These are phyloP conservation scores for Sparassis latifolia DNA, from an alignment of 1,284 basidiomycete genomes.

Conservation along the genomic window DNA sequence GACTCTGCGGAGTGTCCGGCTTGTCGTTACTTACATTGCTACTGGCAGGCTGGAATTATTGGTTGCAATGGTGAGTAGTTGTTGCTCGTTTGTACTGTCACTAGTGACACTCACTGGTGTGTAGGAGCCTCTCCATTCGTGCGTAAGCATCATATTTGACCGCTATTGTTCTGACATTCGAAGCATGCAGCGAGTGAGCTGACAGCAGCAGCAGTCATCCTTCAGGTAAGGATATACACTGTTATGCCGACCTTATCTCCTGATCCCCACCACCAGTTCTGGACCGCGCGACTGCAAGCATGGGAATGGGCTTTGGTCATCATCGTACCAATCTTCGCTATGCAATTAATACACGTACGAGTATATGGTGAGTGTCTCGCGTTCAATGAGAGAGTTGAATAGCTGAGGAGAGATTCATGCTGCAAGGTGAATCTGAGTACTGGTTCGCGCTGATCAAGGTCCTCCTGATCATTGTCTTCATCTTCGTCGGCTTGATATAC, in stretches of 20 bases:
- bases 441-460: conserved; percentile 29
- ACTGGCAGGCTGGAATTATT: conserved; percentile 43
- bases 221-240: conserved; percentile 27
- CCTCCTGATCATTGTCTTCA: conserved; percentile 25
- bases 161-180: neutral
- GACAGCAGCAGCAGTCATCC: conserved; percentile 35
- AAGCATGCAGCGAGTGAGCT: conserved; percentile 33
- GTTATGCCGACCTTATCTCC: no score
- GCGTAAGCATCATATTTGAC: conserved; percentile 9
- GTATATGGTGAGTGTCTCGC: conserved; percentile 36
- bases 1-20: no score
- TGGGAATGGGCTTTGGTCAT: conserved; percentile 51
- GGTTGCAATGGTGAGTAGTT: conserved; percentile 41
- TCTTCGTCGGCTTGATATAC: conserved; percentile 31
- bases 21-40: neutral
- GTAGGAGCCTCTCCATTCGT: conserved; percentile 36
- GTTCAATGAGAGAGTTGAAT: neutral
- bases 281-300: conserved; percentile 34
- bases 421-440: conserved; percentile 24
- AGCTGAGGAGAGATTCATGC: neutral
- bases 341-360: conserved; percentile 40
- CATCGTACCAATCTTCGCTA: conserved; percentile 37
- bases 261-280: conserved; percentile 24
- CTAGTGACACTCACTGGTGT: conserved; percentile 3
- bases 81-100: neutral